Percentiles rank a stretch among this genome's conserved stretches.
These are phyloP conservation scores for Leptographium flavum DNA, from an alignment of 2,329 filamentous ascomycete species.

Conservation along the genomic window DNA sequence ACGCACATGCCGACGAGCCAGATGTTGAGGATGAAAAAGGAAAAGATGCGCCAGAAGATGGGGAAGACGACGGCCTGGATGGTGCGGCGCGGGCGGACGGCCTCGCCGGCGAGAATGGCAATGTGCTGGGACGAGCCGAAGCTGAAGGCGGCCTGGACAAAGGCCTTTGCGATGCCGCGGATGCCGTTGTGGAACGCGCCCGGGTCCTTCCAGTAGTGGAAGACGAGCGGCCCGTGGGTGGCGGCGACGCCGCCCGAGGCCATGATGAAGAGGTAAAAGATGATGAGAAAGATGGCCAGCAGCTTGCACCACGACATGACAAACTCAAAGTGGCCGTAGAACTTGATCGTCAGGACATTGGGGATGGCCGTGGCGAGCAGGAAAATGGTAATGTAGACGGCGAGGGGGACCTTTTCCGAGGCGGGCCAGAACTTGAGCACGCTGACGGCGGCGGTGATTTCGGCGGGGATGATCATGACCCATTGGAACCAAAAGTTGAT, in stretches of 20 bases:
- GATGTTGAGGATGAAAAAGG: slow-evolving; percentile 48
- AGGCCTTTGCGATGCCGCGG: slow-evolving; percentile 19
- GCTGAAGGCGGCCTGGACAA: slow-evolving; percentile 19
- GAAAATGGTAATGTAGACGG: slow-evolving; percentile 3
- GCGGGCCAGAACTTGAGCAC: slow-evolving; percentile 3
- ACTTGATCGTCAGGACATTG: slow-evolving; percentile 4
- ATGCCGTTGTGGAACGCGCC: slow-evolving; percentile 28
- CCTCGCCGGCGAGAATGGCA: slow-evolving; percentile 65
- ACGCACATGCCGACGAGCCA: slow-evolving; percentile 61
- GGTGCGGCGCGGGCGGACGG: slow-evolving; percentile 54
- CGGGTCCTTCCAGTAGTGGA: slow-evolving; percentile 16
- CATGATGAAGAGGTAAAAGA: slow-evolving; percentile 34
- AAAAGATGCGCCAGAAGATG: slow-evolving; percentile 62
- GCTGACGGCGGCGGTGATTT: slow-evolving; percentile 4
- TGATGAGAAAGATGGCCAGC: slow-evolving; percentile 31
- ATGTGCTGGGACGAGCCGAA: slow-evolving; percentile 37
- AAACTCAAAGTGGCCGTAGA: slow-evolving; percentile 9
- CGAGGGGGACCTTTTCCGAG: not conserved
- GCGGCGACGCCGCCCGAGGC: slow-evolving; percentile 23
- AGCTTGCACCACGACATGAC: slow-evolving; percentile 23
- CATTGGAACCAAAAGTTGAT: slow-evolving; percentile 37
- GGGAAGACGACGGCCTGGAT: slow-evolving; percentile 59
- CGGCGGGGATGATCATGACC: slow-evolving; percentile 20
- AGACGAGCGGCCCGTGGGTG: slow-evolving; percentile 4
- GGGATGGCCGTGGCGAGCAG: not conserved